Evolutionary conservation across 306 rosid species (phyloP), one percentile per base, ranked within the genome.

Genomic region (Canavalia ensiformis): DNA sequence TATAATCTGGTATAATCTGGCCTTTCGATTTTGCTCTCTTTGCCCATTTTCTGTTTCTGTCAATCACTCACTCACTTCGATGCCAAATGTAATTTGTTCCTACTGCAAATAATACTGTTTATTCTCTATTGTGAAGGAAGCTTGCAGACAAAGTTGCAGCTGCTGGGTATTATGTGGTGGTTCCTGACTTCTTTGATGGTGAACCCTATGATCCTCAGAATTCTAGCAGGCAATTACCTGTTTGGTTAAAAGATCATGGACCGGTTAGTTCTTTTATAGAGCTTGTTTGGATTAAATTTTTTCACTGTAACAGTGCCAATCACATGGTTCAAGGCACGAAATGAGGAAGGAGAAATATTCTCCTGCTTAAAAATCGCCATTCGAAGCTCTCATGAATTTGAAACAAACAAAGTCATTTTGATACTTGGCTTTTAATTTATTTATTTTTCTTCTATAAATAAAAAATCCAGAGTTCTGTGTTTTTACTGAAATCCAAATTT

Each of bases 141-240:
- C 88, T 94, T 29, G 98, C 97, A 5, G 94, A 92, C 86, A 91
- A 92, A 83, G 74, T 88, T 84, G 93, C 94, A 50, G 90, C 91
- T 64, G 88, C 89, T 71, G 97, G 98, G 54, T 94, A 87, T 86
- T 87, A 84, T 78, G 97, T 88, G 47, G 90, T 79, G 73, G 93
- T 89, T 74, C 93, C 97, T 13, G 97, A 94, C 75, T 88, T 92
- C 87, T 68, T 92, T 0, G 30, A 91, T 52, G 93, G 91, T 12
- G 97, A 94, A 5, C 97, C 97, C 50, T 91, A 0, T 69, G 72
- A 28, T 28, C 80, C 81, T 11, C 80, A 76, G 25, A 78, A 80
- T 49, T 31, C 84, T 62, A 6, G 51, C 55, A 81, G 88, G 80
- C 85, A 93, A 5, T 0, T 87, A 1, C 63, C 50, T 37, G 88